phyloP scores from a whole-genome alignment of 2,329 filamentous ascomycete species.

The Penicillium sp. region DNA sequence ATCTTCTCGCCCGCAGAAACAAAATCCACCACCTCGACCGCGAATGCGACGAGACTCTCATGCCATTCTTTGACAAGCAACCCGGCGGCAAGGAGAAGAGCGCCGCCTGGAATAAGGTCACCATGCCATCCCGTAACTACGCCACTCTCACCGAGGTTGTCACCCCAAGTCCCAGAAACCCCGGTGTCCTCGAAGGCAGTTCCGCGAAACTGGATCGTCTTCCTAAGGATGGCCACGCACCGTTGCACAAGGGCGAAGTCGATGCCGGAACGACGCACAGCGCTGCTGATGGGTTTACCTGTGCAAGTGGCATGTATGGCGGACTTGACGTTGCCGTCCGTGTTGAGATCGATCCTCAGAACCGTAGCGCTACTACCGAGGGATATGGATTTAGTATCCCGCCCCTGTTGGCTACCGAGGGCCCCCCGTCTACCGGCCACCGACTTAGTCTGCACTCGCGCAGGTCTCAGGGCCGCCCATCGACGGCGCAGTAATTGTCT shows the following conservation, averaged over 20 bases:
- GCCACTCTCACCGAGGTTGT: conserved; percentile 60
- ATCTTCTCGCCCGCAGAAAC: conserved; percentile 61
- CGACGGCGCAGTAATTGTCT: conserved; percentile 20
- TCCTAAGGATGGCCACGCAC: conserved; percentile 65
- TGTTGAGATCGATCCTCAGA: conserved; percentile 49
- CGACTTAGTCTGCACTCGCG: conserved; percentile 24
- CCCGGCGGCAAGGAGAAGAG: conserved; percentile 62
- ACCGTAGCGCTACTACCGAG: conserved; percentile 43
- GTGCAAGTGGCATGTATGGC: conserved; percentile 39
- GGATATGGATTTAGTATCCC: conserved; percentile 50
- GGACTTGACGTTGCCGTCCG: conserved; percentile 48
- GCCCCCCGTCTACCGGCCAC: conserved; percentile 11
- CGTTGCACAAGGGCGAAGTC: conserved; percentile 74
- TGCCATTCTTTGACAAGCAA: conserved; percentile 62
- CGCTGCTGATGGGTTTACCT: conserved; percentile 58
- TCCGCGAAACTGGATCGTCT: conserved; percentile 31
- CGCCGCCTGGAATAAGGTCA: conserved; percentile 73
- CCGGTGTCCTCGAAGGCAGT: conserved; percentile 7
- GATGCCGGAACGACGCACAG: conserved; percentile 74
- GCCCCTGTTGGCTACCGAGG: conserved; percentile 22
- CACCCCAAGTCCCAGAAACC: conserved; percentile 26
- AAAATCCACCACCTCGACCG: conserved; percentile 65
- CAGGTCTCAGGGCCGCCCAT: conserved; percentile 22
- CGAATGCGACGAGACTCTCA: conserved; percentile 64
- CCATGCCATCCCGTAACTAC: conserved; percentile 72